Evolutionary conservation across 352 stramenopile genomes (phyloP).

Genomic region (Phytophthora macrochlamydospora): DNA sequence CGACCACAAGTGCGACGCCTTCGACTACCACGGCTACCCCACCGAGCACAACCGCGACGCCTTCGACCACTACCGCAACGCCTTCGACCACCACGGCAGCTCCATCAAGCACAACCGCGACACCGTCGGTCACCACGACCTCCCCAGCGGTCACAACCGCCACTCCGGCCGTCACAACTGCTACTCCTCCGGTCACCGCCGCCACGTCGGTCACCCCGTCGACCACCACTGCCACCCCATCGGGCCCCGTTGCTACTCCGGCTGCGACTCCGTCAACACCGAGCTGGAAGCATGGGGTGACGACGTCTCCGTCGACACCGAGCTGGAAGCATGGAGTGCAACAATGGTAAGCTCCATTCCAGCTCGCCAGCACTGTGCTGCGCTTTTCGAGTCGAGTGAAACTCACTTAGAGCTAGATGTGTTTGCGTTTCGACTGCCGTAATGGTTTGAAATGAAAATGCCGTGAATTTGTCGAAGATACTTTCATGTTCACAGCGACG

Average conservation of each 20-base stretch:
- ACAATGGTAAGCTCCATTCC: constrained; percentile 16
- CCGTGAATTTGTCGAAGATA: not conserved
- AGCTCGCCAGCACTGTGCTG: not conserved
- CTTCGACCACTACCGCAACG: constrained; percentile 1
- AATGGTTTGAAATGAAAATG: not conserved
- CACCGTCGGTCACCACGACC: not conserved
- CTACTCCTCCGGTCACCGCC: not conserved
- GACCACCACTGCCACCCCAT: constrained; percentile 8
- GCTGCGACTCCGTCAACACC: not conserved
- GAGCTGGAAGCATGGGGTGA: not conserved
- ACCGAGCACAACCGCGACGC: not conserved
- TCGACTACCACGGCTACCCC: not conserved
- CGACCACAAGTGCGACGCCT: constrained; percentile 4
- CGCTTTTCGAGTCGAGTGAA: constrained; percentile 34
- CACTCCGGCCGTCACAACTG: constrained; percentile 1
- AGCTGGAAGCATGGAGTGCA: constrained; percentile 6
- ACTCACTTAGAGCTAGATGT: constrained; percentile 29
- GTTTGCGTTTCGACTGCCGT: not conserved
- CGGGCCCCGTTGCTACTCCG: not conserved
- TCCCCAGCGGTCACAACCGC: not conserved
- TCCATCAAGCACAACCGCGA: not conserved
- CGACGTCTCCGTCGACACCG: not conserved
- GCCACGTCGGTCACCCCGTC: not conserved
- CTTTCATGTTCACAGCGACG: no score
- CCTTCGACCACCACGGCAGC: constrained; percentile 3